Conservation (phyloP, 1,139 yeast species). For the Diutina siamensis region DNA sequence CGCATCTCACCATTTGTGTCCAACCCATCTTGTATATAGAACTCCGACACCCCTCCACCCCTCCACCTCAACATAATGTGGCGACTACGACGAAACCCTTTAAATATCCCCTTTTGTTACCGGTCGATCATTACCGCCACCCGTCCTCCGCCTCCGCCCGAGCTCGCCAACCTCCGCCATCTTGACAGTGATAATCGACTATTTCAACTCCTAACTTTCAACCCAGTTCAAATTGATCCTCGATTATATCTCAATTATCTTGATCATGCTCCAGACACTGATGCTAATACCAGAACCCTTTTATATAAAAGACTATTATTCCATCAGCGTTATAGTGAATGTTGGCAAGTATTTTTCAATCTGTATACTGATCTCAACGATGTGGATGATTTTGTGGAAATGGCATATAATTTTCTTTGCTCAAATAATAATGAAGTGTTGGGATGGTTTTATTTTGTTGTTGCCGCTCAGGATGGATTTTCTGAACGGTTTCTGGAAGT, state of each 20-base stretch:
- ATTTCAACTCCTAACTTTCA: not conserved
- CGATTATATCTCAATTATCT: not conserved
- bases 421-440: not conserved
- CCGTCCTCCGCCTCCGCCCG: not conserved
- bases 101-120: not conserved
- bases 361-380: constrained; percentile 1
- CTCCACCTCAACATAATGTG: not conserved
- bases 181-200: constrained; percentile 2
- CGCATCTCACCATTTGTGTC: not conserved
- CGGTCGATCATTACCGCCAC: not conserved
- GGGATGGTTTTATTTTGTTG: constrained; percentile 1
- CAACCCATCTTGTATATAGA: not conserved
- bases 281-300: not conserved
- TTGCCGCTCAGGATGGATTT: constrained; percentile 1
- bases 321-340: not conserved
- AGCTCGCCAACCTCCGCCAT: not conserved
- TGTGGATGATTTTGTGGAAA: constrained; percentile 1
- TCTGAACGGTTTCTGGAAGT: constrained; percentile 5
- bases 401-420: not conserved
- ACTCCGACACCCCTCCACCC: too few relatives aligned
- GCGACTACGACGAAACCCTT: constrained; percentile 4
- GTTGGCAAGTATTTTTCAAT: constrained; percentile 2
- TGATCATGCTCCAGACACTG: not conserved
- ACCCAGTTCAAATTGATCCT: constrained; percentile 3
- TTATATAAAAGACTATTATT: not conserved